phyloP scores from a whole-genome alignment of 2,329 filamentous ascomycete genomes.

The Verticillium tricorpus region DNA sequence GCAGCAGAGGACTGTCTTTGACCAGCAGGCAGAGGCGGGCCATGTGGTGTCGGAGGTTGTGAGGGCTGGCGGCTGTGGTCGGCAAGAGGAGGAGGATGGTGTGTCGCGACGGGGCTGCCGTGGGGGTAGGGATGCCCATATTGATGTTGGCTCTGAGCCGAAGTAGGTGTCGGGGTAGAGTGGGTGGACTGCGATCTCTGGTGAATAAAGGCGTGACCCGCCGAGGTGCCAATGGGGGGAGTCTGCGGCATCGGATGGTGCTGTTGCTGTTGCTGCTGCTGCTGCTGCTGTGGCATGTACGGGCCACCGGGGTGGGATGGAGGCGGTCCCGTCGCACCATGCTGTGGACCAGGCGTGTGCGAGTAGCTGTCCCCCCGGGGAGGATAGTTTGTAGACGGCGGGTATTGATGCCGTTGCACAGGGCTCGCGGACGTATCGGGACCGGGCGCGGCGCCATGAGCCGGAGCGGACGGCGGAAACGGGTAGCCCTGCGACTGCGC shows the following conservation, averaged over 20 bases:
- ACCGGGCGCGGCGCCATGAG: conserved; percentile 12
- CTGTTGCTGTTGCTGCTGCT: conserved; percentile 20
- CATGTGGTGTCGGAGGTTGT: conserved; percentile 50
- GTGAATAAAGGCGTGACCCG: conserved; percentile 29
- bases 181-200: conserved; percentile 54
- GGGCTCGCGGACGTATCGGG: conserved; percentile 43
- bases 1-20: conserved; percentile 37
- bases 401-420: conserved; percentile 48
- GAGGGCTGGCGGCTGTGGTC: conserved; percentile 45
- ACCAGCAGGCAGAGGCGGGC: conserved; percentile 39
- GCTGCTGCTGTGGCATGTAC: conserved; percentile 34
- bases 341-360: conserved; percentile 25
- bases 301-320: conserved; percentile 18
- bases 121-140: conserved; percentile 47
- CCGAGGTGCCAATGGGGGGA: conserved; percentile 36
- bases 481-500: conserved; percentile 41
- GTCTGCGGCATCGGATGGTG: conserved; percentile 35
- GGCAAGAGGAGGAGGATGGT: conserved; percentile 36
- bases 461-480: conserved; percentile 37
- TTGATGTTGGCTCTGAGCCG: conserved; percentile 54
- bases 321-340: conserved; percentile 27
- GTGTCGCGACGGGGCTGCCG: conserved; percentile 45
- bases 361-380: conserved; percentile 44
- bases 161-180: conserved; percentile 57
- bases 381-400: conserved; percentile 37